A percentile compares a stretch with the other conserved stretches of the same genome.
These are phyloP conservation scores for Lupinus albus DNA, from an alignment of 306 rosid genomes.

Conservation along the genomic window DNA sequence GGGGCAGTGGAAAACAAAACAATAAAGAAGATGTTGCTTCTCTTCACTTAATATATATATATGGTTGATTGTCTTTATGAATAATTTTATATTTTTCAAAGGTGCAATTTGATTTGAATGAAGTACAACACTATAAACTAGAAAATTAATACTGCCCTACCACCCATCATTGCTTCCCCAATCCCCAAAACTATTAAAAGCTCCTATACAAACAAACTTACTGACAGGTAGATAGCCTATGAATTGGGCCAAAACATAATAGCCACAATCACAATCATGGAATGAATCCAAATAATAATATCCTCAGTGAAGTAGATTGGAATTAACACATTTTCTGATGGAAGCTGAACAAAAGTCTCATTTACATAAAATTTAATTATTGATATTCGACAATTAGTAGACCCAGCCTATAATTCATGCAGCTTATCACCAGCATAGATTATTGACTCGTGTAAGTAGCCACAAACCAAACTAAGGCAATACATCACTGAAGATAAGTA, in stretches of 20 bases:
- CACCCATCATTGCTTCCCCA: slow-evolving; percentile 2
- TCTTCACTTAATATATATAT: slow-evolving; percentile 11
- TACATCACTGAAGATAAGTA: not conserved
- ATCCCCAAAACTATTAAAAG: slow-evolving; percentile 10
- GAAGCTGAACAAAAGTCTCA: not conserved
- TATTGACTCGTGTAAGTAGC: slow-evolving; percentile 1
- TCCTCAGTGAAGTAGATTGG: not conserved
- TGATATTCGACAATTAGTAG: slow-evolving; percentile 8
- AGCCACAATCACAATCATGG: slow-evolving; percentile 1
- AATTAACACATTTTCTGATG: not conserved
- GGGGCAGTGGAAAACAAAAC: not conserved
- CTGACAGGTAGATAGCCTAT: not conserved
- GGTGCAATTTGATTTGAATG: slow-evolving; percentile 4
- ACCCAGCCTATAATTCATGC: slow-evolving; percentile 1
- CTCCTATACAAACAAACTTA: slow-evolving; percentile 1
- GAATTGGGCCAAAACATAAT: slow-evolving; percentile 25
- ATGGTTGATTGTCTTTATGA: not conserved
- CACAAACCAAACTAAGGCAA: not conserved
- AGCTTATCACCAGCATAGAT: not conserved
- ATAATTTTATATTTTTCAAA: not conserved
- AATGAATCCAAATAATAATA: slow-evolving; percentile 2
- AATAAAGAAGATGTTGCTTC: not conserved
- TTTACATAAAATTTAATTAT: not conserved
- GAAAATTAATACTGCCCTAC: not conserved
- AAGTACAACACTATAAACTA: slow-evolving; percentile 23